Conservation (phyloP, 2,329 filamentous ascomycete genomes). For the Biscogniauxia marginata region DNA sequence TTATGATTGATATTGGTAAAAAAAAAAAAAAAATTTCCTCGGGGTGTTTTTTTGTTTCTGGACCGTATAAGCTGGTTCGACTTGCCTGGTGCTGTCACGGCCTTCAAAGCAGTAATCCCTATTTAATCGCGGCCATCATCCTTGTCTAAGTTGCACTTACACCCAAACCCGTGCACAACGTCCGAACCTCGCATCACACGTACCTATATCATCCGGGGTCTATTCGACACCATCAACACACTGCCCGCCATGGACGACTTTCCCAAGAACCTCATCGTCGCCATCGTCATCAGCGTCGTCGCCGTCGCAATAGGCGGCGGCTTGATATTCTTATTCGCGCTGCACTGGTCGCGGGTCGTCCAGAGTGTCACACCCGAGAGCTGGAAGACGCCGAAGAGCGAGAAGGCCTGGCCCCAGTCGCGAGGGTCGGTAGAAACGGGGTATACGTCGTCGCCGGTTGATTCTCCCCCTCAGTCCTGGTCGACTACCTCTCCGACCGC, state of each 20-base stretch:
- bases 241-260: conserved; percentile 15
- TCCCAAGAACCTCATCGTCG: conserved; percentile 16
- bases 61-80: background rate
- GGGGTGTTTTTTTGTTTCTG: background rate
- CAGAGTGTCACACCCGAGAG: conserved; percentile 9
- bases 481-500: background rate
- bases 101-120: background rate
- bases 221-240: background rate
- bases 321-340: conserved; percentile 15
- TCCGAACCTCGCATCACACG: too few relatives aligned
- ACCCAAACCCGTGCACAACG: background rate
- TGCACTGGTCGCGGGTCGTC: conserved; percentile 16
- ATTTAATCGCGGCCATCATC: too few relatives aligned
- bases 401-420: conserved; percentile 19
- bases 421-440: conserved; percentile 11
- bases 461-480: background rate
- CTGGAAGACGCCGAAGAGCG: conserved; percentile 11
- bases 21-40: background rate
- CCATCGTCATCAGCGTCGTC: conserved; percentile 14
- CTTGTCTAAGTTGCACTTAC: background rate
- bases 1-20: background rate
- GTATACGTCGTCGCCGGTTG: conserved; percentile 11
- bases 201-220: background rate
- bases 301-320: conserved; percentile 4
- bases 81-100: background rate